Percentiles rank a stretch among this genome's conserved stretches.
phyloP scores from a whole-genome alignment of 345 rosid genomes.

The Rhizophora mangle region DNA sequence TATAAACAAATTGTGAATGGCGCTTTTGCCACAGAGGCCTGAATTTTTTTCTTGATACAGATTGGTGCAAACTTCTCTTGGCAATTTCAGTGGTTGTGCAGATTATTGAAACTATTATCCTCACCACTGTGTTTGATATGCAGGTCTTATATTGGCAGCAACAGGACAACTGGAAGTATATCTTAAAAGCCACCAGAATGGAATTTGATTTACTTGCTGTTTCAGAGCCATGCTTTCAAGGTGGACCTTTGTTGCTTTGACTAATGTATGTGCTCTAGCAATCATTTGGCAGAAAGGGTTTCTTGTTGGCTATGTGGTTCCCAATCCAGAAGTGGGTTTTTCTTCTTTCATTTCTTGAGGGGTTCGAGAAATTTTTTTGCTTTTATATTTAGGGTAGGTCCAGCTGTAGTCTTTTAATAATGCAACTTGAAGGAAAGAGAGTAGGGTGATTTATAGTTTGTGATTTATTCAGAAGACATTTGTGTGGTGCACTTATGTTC shows the following conservation, averaged over 20 bases:
- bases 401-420: too few relatives aligned
- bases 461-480: not conserved
- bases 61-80: not conserved
- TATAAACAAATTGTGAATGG: not conserved
- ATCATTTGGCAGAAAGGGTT: not conserved
- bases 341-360: too few relatives aligned
- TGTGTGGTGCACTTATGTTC: not conserved
- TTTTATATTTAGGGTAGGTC: too few relatives aligned
- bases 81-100: not conserved
- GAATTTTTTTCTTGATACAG: not conserved
- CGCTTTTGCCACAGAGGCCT: not conserved
- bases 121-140: slow-evolving; percentile 15
- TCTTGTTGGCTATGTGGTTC: too few relatives aligned
- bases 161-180: slow-evolving; percentile 58
- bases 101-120: not conserved
- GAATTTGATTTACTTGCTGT: slow-evolving; percentile 26
- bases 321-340: too few relatives aligned
- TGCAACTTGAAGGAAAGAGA: too few relatives aligned
- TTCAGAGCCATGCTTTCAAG: slow-evolving; percentile 18
- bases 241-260: slow-evolving; percentile 7
- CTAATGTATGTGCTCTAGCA: not conserved
- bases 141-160: slow-evolving; percentile 85
- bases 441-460: not conserved
- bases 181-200: slow-evolving; percentile 46
- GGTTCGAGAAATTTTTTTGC: too few relatives aligned